A percentile compares a stretch with the other conserved stretches of the same genome.
Conservation (phyloP, 495 filamentous ascomycete genomes). For the Xylaria longipes region DNA sequence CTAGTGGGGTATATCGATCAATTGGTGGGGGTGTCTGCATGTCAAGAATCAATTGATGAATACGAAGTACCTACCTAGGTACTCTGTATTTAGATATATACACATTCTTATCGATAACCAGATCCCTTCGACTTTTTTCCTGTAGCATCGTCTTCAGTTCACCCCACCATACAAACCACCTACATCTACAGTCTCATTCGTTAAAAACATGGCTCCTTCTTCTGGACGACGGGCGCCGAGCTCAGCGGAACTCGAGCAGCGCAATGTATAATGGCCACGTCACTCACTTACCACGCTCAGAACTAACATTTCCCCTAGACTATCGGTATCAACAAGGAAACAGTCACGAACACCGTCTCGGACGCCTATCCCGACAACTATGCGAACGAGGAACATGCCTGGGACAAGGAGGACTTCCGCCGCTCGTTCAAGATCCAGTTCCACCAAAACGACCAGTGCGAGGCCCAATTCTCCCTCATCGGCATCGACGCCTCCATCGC, state of each 20-base stretch:
- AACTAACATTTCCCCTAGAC: slow-evolving; percentile 60
- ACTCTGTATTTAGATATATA: slow-evolving; percentile 4
- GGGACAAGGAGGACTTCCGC: slow-evolving; percentile 79
- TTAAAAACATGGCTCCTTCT: slow-evolving; percentile 46
- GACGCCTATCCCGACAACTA: slow-evolving; percentile 91
- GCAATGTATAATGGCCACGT: slow-evolving; percentile 43
- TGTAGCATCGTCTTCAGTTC: slow-evolving; percentile 17
- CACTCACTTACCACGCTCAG: not conserved
- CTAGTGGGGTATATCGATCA: slow-evolving; percentile 28
- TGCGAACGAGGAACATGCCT: slow-evolving; percentile 87
- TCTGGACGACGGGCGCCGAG: slow-evolving; percentile 44
- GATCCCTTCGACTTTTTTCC: slow-evolving; percentile 29
- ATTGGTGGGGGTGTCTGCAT: not conserved
- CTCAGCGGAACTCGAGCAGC: slow-evolving; percentile 46
- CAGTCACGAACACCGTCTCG: slow-evolving; percentile 83
- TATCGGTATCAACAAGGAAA: slow-evolving; percentile 85
- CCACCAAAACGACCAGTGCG: slow-evolving; percentile 75
- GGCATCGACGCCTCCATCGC: slow-evolving; percentile 91
- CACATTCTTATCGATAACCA: slow-evolving; percentile 25
- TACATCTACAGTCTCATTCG: slow-evolving; percentile 10
- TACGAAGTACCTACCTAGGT: too few species aligned
- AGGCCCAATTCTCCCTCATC: slow-evolving; percentile 87
- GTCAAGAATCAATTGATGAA: slow-evolving; percentile 3
- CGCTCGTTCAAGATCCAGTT: slow-evolving; percentile 75
- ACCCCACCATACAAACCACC: slow-evolving; percentile 26